These are phyloP conservation scores for Gossypium rotundifolium DNA, from an alignment of 345 rosid species.

Conservation along the genomic window DNA sequence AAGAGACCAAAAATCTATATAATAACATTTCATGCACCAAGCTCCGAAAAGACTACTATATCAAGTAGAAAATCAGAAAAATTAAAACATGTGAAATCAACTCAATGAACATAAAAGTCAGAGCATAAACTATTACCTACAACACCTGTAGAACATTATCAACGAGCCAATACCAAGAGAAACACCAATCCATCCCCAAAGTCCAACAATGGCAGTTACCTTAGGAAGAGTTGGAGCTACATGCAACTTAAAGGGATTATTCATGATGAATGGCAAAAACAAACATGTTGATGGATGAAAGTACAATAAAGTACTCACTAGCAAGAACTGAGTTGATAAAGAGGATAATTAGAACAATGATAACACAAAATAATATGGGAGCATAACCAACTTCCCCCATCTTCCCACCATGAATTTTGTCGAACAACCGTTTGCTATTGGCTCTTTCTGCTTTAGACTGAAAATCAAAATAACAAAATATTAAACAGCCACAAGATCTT, in stretches of 20 bases:
- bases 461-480: neutral
- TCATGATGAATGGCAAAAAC: constrained; percentile 12
- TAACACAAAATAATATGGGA: constrained; percentile 51
- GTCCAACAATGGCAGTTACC: constrained; percentile 77
- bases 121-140: constrained; percentile 50
- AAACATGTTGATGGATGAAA: constrained; percentile 1
- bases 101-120: constrained; percentile 10
- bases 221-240: constrained; percentile 75
- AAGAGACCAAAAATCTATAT: neutral
- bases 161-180: constrained; percentile 57
- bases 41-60: neutral
- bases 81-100: neutral
- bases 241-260: constrained; percentile 21
- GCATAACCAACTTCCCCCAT: constrained; percentile 61
- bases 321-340: constrained; percentile 70
- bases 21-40: neutral
- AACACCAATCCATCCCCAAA: constrained; percentile 76
- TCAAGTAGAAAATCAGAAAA: neutral
- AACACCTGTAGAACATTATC: constrained; percentile 59
- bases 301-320: constrained; percentile 32
- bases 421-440: constrained; percentile 17
- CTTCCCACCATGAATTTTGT: constrained; percentile 49
- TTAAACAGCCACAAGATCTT: neutral
- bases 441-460: neutral
- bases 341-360: constrained; percentile 45